Percentiles rank a stretch among this genome's conserved stretches.
These are phyloP conservation scores for Clitopilus passeckerianus DNA, from an alignment of 768 basidiomycete species.

Conservation along the genomic window DNA sequence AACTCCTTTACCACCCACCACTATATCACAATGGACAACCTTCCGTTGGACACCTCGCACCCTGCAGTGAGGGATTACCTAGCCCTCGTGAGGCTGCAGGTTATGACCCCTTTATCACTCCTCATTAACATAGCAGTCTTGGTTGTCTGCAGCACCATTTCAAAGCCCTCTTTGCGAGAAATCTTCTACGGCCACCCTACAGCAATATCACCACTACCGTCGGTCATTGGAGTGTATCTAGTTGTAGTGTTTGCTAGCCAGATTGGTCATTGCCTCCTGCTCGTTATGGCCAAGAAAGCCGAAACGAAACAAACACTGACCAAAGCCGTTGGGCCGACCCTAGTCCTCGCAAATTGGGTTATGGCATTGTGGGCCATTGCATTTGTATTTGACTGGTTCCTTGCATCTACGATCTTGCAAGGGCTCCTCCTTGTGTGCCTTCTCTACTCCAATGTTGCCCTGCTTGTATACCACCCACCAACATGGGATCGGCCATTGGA, in stretches of 20 bases:
- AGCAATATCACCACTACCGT: constrained; percentile 63
- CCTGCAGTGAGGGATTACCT: constrained; percentile 65
- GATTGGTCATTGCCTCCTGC: constrained; percentile 79
- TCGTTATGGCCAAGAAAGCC: constrained; percentile 63
- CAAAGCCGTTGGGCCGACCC: constrained; percentile 74
- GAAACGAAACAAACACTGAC: constrained; percentile 79
- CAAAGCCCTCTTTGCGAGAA: constrained; percentile 59
- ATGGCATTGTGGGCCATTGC: constrained; percentile 78
- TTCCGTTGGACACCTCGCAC: constrained; percentile 55
- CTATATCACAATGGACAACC: constrained; percentile 39
- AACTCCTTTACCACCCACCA: neutral
- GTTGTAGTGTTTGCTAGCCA: constrained; percentile 57
- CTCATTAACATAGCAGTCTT: constrained; percentile 74
- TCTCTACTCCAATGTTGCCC: constrained; percentile 73
- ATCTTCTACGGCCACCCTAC: constrained; percentile 45
- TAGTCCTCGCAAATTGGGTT: constrained; percentile 75
- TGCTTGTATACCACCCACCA: constrained; percentile 70
- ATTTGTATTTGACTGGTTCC: constrained; percentile 75
- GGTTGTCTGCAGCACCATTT: constrained; percentile 62
- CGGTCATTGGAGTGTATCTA: constrained; percentile 56
- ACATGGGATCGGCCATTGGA: constrained; percentile 62
- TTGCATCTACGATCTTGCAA: constrained; percentile 69
- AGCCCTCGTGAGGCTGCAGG: constrained; percentile 71
- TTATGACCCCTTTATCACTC: constrained; percentile 80
- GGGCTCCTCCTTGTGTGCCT: constrained; percentile 67